A percentile compares a stretch with the other conserved stretches of the same genome.
These are phyloP conservation scores for Tolypocladium pustulatum DNA, from an alignment of 2,329 filamentous ascomycete species.

Conservation along the genomic window DNA sequence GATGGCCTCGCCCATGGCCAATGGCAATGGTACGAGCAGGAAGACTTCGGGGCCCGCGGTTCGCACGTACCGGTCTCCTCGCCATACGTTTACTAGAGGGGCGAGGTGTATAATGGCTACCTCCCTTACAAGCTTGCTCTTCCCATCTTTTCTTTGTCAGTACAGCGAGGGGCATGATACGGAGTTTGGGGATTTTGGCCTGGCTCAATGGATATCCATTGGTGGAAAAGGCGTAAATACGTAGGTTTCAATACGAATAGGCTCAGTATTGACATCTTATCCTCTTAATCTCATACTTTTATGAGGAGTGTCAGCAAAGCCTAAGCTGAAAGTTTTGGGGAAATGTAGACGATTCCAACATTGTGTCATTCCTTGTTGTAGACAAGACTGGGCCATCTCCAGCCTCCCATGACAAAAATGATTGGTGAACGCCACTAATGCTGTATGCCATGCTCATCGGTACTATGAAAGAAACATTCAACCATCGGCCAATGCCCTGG, in stretches of 20 bases:
- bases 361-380: neutral
- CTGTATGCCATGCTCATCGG: neutral
- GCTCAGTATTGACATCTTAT: neutral
- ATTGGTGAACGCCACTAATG: neutral
- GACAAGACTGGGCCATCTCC: neutral
- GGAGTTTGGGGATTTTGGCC: slow-evolving; percentile 4
- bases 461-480: neutral
- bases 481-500: too few species aligned
- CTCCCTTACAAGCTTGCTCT: neutral
- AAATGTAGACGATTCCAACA: neutral
- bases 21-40: slow-evolving; percentile 24
- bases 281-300: neutral
- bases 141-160: neutral
- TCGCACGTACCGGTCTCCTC: slow-evolving; percentile 11
- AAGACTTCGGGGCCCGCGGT: slow-evolving; percentile 18
- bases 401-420: neutral
- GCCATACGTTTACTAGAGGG: slow-evolving; percentile 18
- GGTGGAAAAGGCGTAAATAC: neutral
- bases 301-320: too few species aligned
- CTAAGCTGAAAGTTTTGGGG: neutral
- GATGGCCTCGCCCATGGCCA: slow-evolving; percentile 9
- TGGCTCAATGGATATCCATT: neutral
- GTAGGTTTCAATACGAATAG: neutral
- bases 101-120: neutral
- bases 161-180: slow-evolving; percentile 1